These are phyloP conservation scores for Crepidotus variabilis DNA, from an alignment of 768 basidiomycete species.

Conservation along the genomic window DNA sequence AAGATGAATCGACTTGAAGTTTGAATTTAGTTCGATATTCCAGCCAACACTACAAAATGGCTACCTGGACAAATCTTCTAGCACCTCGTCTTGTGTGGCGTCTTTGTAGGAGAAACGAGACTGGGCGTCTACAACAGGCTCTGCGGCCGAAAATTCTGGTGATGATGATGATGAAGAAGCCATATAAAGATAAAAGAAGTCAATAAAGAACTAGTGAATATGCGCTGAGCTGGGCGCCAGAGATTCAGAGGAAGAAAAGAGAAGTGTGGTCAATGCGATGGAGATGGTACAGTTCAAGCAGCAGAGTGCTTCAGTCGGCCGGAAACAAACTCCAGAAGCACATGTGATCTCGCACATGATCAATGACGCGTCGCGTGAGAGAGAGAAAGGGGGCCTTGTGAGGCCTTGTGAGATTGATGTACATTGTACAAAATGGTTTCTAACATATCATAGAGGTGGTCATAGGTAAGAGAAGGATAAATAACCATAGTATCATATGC, in stretches of 20 bases:
- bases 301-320: neutral
- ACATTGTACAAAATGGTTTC: too few relatives aligned
- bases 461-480: neutral
- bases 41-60: conserved; percentile 8
- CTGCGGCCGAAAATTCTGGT: conserved; percentile 57
- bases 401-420: too few relatives aligned
- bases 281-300: neutral
- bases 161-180: conserved; percentile 77
- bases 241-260: conserved; percentile 5
- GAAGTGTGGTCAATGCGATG: conserved; percentile 7
- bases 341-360: conserved; percentile 1
- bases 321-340: neutral
- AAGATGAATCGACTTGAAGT: conserved; percentile 88
- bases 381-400: neutral
- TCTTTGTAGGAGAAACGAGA: conserved; percentile 59
- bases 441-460: too few relatives aligned
- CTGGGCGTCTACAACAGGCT: conserved; percentile 32
- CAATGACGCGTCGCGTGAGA: neutral
- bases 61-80: conserved; percentile 89
- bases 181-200: conserved; percentile 43
- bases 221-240: conserved; percentile 6
- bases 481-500: neutral
- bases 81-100: conserved; percentile 78
- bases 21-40: neutral
- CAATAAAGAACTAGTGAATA: conserved; percentile 13